Evolutionary conservation across 805 yeast genomes (phyloP), one percentile per base, ranked within the genome.

Genomic region (Saturnispora bothae): DNA sequence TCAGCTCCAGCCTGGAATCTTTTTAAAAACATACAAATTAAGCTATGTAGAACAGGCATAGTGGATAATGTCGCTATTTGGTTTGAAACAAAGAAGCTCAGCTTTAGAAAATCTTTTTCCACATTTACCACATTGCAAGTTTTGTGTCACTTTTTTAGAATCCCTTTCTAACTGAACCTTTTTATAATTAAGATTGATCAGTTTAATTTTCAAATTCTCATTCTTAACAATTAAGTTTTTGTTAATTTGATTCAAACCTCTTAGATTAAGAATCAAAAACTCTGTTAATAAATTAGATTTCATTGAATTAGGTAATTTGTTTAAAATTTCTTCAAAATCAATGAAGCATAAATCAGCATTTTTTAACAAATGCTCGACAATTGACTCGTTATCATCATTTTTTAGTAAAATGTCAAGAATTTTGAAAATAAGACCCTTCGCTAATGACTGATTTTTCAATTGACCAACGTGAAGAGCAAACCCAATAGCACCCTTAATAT

Each of bases 81-180:
- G 70, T 26, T 64, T 62, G 18, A 69, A 68, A 32, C 73, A 63
- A 23, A 76, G 57, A 1, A 79, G 73, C 21, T 57, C 54, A 21
- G 48, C 36, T 15, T 54, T 50, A 33, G 73, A 66, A 43, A 80
- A 58, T 10, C 61, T 54, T 47, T 75, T 76, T 17, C 63, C 58
- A 56, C 95, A 84, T 14, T 74, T 64, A 3, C 57, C 49, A 52
- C 95, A 84, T n/a, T 53, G 54, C n/a, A 72, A 69, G 17, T 65
- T 50, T 12, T 69, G 66, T 10, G 69, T 58, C 17, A 73, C 39
- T 33, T 45, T 52, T 2, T 59, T 59, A 54, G 49, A 48, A 40
- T 57, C 45, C 52, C 64, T 47, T 54, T 65, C 29, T 54, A 49
- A 18, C 53, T 53, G 43, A 66, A 61, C n/a, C 69, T 57, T 33